Conservation (phyloP, 202 grass and related monocot genomes). For the Panicum virgatum region DNA sequence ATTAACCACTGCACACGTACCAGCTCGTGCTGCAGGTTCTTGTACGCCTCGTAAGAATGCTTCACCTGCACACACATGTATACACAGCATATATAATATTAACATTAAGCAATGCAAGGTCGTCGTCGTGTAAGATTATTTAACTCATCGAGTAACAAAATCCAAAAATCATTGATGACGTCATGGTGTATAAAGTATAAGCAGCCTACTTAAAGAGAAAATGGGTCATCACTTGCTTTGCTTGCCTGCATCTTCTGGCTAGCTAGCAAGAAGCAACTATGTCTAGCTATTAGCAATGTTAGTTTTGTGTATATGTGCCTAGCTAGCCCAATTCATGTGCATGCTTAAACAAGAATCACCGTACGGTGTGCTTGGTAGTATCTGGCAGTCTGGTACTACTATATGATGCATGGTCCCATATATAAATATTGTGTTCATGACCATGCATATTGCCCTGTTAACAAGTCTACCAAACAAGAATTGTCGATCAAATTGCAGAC, state of each 20-base stretch:
- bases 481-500: not conserved
- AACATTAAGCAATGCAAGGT: too few relatives aligned
- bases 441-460: not conserved
- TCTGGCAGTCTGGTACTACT: not conserved
- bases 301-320: not conserved
- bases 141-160: not conserved
- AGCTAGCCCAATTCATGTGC: not conserved
- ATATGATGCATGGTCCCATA: not conserved
- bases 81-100: not conserved
- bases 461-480: not conserved
- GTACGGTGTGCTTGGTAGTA: not conserved
- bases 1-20: constrained; percentile 18
- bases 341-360: not conserved
- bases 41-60: constrained; percentile 69
- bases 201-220: not conserved
- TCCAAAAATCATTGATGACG: not conserved
- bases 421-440: not conserved
- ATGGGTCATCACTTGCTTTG: not conserved
- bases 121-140: not conserved
- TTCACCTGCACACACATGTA: constrained; percentile 53
- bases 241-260: not conserved
- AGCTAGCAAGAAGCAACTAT: not conserved
- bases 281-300: not conserved
- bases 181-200: not conserved
- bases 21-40: constrained; percentile 68